Conservation (phyloP, 257 asterid genomes). For the Solanum sparsipilum region DNA sequence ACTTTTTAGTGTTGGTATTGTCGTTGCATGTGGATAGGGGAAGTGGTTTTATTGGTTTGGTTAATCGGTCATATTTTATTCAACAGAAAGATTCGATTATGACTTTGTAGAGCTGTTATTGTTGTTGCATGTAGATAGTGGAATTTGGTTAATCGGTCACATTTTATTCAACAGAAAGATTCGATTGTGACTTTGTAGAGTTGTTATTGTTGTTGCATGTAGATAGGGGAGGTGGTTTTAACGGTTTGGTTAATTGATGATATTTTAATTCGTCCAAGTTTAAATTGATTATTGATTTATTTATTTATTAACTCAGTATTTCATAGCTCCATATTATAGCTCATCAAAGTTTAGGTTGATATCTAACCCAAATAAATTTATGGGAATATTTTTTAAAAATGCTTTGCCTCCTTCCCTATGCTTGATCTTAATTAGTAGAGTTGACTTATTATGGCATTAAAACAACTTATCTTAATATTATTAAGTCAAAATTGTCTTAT, state of each 20-base stretch:
- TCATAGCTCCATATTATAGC: no score
- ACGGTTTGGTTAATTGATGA: neutral
- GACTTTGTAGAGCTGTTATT: no score
- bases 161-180: no score
- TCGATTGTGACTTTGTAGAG: no score
- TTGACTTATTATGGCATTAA: neutral
- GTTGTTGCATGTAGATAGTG: neutral
- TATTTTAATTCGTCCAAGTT: no score
- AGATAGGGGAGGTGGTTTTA: no score
- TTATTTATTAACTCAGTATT: no score
- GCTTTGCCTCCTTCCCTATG: neutral
- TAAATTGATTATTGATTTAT: no score
- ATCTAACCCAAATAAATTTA: no score
- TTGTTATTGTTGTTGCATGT: no score
- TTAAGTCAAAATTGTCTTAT: neutral
- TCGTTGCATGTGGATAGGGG: neutral
- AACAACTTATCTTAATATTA: neutral
- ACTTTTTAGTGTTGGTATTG: neutral
- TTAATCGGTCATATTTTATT: no score
- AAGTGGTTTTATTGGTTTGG: neutral
- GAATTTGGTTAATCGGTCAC: no score
- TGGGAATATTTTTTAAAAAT: neutral
- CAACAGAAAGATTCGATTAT: neutral
- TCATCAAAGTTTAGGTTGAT: neutral
- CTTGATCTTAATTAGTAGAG: neutral